Evolutionary conservation across 148 eudicot genomes (phyloP), one percentile per base, ranked within the genome.

Genomic region (Chenopodium suecicum): DNA sequence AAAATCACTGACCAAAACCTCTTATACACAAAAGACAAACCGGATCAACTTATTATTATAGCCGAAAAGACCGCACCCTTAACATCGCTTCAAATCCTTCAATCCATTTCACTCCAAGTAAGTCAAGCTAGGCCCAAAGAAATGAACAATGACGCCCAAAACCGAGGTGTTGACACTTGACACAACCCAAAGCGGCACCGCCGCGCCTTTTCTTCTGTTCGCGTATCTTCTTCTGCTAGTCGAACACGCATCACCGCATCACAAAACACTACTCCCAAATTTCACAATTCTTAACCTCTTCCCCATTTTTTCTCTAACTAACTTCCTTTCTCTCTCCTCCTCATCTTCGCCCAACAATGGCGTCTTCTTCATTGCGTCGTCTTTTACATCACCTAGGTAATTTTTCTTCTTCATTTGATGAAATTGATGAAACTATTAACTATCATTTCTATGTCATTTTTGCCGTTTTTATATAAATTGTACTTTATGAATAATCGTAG

Each of bases 361-460:
- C 86, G 64, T 56, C 37, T 37, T 79, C 63, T 44, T 78, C 85
- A 3, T 41, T 87, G 1, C 76, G 75, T 56, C 81, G 76, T 19
- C 13, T 85, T 44, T 69, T 87, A 27, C 78, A n/a, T 56, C 81
- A 67, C n/a, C 27, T 87, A 41, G 88, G 91, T 89, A 85, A 77
- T 9, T 52, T 48, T 11, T 66, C 14, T 41, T 50, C 2, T n/a
- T 69, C 9, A 69, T 69, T 47, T 48, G 58, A 25, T 63, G 29
- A 62, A 32, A 8, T 64, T 48, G 58, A 25, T 63, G 46, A 62
- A 32, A 8, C 25, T 65, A 8, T 23, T 16, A 65, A 65, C 69
- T 3, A 29, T 65, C 23, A 50, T 50, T 50, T 11, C 14, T 1
- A 50, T 48, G 2, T 50, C 16, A 50, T 50, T 50, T 9, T 50